These are phyloP conservation scores for Fusarium coffeatum DNA, from an alignment of 2,329 filamentous ascomycete genomes.

Conservation along the genomic window DNA sequence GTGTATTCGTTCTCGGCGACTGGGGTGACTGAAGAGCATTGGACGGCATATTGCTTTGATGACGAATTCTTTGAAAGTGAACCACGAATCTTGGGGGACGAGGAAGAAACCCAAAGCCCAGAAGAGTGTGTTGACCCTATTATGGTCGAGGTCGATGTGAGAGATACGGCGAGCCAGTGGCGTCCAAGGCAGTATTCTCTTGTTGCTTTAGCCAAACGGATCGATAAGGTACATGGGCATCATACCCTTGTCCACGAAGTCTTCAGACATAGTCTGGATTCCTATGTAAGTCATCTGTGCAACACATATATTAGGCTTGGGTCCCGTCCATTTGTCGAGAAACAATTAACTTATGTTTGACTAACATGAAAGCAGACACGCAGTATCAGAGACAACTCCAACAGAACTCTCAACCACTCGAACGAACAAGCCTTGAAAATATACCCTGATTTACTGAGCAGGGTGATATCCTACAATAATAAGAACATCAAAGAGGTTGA, in stretches of 20 bases:
- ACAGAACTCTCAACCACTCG: background rate
- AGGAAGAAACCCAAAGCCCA: background rate
- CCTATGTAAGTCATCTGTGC: conserved; percentile 3
- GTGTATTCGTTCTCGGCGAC: background rate
- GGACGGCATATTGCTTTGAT: background rate
- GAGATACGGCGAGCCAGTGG: background rate
- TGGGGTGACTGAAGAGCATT: background rate
- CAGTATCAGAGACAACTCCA: background rate
- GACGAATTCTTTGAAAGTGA: background rate
- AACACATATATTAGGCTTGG: too few species aligned
- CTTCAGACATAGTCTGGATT: background rate
- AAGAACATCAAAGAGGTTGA: background rate
- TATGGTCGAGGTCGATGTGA: background rate
- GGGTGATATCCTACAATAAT: background rate
- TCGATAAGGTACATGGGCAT: background rate
- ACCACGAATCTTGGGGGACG: background rate
- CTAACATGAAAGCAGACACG: background rate
- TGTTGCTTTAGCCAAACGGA: background rate
- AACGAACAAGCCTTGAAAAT: background rate
- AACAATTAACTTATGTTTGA: too few species aligned
- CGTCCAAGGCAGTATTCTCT: conserved; percentile 22
- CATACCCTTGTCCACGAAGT: background rate
- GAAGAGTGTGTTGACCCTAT: conserved; percentile 17
- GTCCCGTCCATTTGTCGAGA: rapidly evolving
- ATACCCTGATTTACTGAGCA: background rate